Percentiles rank a stretch among this genome's conserved stretches.
Conservation (phyloP, 345 rosid genomes). For the Excoecaria agallocha region DNA sequence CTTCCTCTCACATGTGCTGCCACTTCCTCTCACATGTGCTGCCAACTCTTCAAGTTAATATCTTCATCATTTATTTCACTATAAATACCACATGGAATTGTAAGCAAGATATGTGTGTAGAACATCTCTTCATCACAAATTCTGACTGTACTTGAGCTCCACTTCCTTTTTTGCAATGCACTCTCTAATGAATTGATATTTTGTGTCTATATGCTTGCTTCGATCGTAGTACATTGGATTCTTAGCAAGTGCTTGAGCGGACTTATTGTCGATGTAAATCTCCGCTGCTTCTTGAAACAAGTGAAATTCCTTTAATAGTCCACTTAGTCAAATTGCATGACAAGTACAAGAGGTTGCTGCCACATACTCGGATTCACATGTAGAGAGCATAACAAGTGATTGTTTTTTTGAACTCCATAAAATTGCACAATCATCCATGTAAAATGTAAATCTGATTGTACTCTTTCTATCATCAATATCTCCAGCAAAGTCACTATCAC, state of each 20-base stretch:
- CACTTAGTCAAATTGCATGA: not conserved
- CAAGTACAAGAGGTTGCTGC: not conserved
- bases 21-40: too few relatives aligned
- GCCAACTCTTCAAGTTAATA: too few relatives aligned
- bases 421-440: conserved; percentile 1
- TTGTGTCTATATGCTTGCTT: not conserved
- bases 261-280: not conserved
- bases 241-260: not conserved
- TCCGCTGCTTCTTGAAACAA: not conserved
- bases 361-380: not conserved
- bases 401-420: conserved; percentile 1
- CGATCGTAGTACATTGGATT: not conserved
- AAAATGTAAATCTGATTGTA: not conserved
- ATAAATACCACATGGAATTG: too few relatives aligned
- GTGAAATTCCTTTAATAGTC: not conserved
- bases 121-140: too few relatives aligned
- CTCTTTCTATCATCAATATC: not conserved
- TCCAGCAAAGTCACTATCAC: not conserved
- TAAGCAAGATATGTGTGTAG: too few relatives aligned
- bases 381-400: not conserved
- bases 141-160: not conserved
- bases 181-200: not conserved
- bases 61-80: too few relatives aligned
- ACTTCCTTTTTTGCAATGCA: too few relatives aligned
- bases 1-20: too few relatives aligned